Conservation (phyloP, 2,329 filamentous ascomycete genomes). For the Claviceps sp. region DNA sequence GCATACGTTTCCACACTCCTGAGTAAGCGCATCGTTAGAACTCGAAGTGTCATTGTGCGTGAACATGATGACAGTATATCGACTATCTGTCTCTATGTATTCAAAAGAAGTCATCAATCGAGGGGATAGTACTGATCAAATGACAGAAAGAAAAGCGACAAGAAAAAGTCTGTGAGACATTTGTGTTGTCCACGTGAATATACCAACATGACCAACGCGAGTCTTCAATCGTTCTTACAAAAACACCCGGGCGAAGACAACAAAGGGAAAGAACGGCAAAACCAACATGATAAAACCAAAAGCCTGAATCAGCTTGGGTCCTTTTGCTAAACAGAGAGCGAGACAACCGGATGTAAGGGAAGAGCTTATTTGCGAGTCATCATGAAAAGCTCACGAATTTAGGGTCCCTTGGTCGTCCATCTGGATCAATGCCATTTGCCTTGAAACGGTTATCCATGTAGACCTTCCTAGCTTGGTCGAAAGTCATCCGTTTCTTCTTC, state of each 20-base stretch:
- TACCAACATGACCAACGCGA: not conserved
- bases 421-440: slow-evolving; percentile 75
- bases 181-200: not conserved
- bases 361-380: slow-evolving; percentile 1
- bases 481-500: slow-evolving; percentile 68
- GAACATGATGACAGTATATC: not conserved
- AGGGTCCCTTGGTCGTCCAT: slow-evolving; percentile 78
- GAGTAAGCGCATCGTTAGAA: not conserved
- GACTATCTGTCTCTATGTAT: not conserved
- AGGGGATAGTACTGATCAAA: not conserved
- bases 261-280: not conserved
- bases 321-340: not conserved
- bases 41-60: not conserved
- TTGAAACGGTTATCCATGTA: slow-evolving; percentile 79
- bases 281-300: not conserved
- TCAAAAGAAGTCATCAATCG: not conserved
- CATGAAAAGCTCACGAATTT: slow-evolving; percentile 82
- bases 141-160: not conserved
- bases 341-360: not conserved
- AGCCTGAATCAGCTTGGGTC: not conserved
- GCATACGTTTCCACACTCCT: no score
- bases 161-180: not conserved
- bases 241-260: not conserved
- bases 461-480: slow-evolving; percentile 79
- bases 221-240: no score